A percentile compares a stretch with the other conserved stretches of the same genome.
These are phyloP conservation scores for Arthrinium phaeospermum DNA, from an alignment of 2,329 filamentous ascomycete genomes.

Conservation along the genomic window DNA sequence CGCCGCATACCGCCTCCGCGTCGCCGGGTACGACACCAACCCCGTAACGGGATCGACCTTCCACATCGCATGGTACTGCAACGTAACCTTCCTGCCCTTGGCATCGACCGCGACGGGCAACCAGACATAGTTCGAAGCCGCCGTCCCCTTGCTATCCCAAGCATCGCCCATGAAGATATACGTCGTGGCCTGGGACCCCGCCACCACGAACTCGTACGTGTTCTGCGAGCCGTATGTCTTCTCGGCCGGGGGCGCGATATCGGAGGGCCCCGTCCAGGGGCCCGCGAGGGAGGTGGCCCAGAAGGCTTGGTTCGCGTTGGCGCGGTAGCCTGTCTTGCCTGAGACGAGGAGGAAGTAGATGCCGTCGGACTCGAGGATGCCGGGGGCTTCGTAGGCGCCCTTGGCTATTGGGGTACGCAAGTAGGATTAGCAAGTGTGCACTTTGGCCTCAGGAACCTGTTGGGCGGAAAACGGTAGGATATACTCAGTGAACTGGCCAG, in stretches of 20 bases:
- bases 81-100: slow-evolving; percentile 38
- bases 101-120: slow-evolving; percentile 43
- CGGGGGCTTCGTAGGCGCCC: slow-evolving; percentile 44
- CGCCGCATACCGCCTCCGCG: slow-evolving; percentile 43
- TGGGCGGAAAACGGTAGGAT: background rate
- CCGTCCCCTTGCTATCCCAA: slow-evolving; percentile 43
- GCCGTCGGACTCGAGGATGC: slow-evolving; percentile 39
- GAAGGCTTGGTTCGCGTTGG: slow-evolving; percentile 46
- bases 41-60: slow-evolving; percentile 45
- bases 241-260: slow-evolving; percentile 41
- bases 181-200: slow-evolving; percentile 39
- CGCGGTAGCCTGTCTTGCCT: slow-evolving; percentile 43
- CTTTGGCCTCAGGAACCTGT: background rate
- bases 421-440: background rate
- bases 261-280: slow-evolving; percentile 40
- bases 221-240: slow-evolving; percentile 46
- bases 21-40: slow-evolving; percentile 38
- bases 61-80: slow-evolving; percentile 48
- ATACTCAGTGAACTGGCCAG: slow-evolving; percentile 35
- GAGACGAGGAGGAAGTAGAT: slow-evolving; percentile 45
- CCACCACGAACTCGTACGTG: slow-evolving; percentile 42
- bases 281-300: slow-evolving; percentile 40
- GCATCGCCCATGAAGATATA: slow-evolving; percentile 46
- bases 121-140: slow-evolving; percentile 46
- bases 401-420: slow-evolving; percentile 26